Evolutionary conservation across 805 yeast species (phyloP).

Genomic region (Kodamaea kaohsiungensis): DNA sequence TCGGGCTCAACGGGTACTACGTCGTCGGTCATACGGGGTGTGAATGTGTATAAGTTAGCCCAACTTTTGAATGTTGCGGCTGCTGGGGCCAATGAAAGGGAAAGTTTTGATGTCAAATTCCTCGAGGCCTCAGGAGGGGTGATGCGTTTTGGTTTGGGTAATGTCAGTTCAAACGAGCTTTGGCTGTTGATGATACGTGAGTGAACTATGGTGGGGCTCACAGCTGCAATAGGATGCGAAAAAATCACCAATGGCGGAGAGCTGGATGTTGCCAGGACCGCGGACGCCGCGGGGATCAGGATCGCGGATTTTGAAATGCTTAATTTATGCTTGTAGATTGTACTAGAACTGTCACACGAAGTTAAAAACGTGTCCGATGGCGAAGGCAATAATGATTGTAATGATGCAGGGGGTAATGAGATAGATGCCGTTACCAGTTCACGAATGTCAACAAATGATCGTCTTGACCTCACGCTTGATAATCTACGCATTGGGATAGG

Average conservation of each 20-base stretch:
- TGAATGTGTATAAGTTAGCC: conserved; percentile 5
- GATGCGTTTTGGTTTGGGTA: neutral
- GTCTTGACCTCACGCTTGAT: neutral
- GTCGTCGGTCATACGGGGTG: conserved; percentile 15
- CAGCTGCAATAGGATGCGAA: conserved; percentile 2
- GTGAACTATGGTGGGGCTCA: conserved; percentile 3
- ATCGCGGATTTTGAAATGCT: neutral
- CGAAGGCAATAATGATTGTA: neutral
- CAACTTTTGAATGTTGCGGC: neutral
- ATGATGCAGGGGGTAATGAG: no score
- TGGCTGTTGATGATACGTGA: neutral
- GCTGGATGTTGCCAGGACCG: neutral
- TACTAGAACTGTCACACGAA: conserved; percentile 1
- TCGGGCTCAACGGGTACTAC: conserved; percentile 3
- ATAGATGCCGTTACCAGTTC: neutral
- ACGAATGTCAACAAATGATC: conserved; percentile 6
- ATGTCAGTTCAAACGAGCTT: neutral
- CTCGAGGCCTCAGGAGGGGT: neutral
- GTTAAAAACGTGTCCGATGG: neutral
- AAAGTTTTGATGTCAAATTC: conserved; percentile 1
- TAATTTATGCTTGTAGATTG: neutral
- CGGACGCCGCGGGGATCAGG: neutral
- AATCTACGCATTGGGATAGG: conserved; percentile 10
- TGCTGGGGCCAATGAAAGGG: neutral
- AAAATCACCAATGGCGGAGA: conserved; percentile 5